Evolutionary conservation across 306 rosid genomes (phyloP).

Genomic region (Dryas octopetala): DNA sequence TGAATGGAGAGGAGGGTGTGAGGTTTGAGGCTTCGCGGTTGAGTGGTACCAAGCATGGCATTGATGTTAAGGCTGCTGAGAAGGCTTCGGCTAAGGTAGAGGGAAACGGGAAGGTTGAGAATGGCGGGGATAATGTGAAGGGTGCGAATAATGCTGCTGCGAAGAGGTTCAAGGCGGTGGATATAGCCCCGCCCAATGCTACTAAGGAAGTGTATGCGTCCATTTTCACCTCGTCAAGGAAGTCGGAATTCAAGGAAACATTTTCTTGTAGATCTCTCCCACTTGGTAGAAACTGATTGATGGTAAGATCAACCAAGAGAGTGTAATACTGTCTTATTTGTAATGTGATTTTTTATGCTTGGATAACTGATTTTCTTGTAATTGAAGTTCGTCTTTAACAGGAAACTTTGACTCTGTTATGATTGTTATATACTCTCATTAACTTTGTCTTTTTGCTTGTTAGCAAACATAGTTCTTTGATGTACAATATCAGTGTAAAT

Average conservation of each 20-base stretch:
- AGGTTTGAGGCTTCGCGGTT: conserved; percentile 43
- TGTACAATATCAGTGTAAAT: neutral
- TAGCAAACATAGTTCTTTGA: neutral
- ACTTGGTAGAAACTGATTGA: conserved; percentile 80
- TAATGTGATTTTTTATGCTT: neutral
- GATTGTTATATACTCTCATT: neutral
- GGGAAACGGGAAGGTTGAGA: conserved; percentile 44
- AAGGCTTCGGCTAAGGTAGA: conserved; percentile 55
- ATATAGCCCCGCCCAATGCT: conserved; percentile 67
- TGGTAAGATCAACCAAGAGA: conserved; percentile 1
- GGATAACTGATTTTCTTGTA: neutral
- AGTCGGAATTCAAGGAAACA: conserved; percentile 75
- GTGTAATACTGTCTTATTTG: neutral
- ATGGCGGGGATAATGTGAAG: conserved; percentile 42
- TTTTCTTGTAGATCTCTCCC: conserved; percentile 80
- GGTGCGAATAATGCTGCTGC: conserved; percentile 35
- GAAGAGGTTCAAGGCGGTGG: conserved; percentile 78
- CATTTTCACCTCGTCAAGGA: conserved; percentile 78
- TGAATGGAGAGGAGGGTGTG: conserved; percentile 33
- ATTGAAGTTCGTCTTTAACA: neutral
- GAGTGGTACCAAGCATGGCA: conserved; percentile 74
- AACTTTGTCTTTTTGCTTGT: neutral
- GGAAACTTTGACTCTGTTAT: neutral
- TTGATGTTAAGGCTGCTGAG: conserved; percentile 54
- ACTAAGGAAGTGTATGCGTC: conserved; percentile 84